Conservation (phyloP, 306 rosid species). For the Comarum palustre region DNA sequence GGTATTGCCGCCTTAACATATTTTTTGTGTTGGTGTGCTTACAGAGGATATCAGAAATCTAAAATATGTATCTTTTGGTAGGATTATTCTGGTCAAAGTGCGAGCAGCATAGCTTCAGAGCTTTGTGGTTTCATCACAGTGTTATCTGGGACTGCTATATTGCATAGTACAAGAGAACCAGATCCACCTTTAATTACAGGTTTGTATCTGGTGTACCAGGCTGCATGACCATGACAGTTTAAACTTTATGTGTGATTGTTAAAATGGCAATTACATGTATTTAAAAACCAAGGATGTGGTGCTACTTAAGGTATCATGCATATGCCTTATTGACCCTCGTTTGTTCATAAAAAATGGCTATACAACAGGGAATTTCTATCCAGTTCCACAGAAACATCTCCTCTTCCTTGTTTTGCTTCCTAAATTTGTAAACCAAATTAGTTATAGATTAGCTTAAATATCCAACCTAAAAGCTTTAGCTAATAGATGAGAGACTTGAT, state of each 20-base stretch:
- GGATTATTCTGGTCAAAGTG: slow-evolving; percentile 94
- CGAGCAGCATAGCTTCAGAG: slow-evolving; percentile 71
- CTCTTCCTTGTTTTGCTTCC: background rate
- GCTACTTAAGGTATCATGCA: background rate
- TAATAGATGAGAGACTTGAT: background rate
- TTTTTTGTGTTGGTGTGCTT: background rate
- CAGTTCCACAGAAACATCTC: background rate
- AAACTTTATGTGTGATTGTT: background rate
- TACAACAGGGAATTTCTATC: background rate
- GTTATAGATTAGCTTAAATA: background rate
- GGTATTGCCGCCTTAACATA: slow-evolving; percentile 34
- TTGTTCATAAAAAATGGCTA: background rate
- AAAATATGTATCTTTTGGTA: slow-evolving; percentile 26
- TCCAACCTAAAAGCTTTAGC: background rate
- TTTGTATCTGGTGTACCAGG: slow-evolving; percentile 24
- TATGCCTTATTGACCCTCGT: background rate
- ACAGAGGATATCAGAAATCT: slow-evolving; percentile 5
- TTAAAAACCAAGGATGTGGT: background rate
- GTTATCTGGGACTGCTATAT: slow-evolving; percentile 76
- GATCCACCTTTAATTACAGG: slow-evolving; percentile 61
- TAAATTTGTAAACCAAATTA: background rate
- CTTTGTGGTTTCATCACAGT: slow-evolving; percentile 83
- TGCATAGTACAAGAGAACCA: slow-evolving; percentile 72
- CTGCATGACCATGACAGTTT: background rate
- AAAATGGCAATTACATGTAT: background rate